Percentiles rank a stretch among this genome's conserved stretches.
These are phyloP conservation scores for Microbotryum silenes-acaulis DNA, from an alignment of 1,284 basidiomycete genomes.

Conservation along the genomic window DNA sequence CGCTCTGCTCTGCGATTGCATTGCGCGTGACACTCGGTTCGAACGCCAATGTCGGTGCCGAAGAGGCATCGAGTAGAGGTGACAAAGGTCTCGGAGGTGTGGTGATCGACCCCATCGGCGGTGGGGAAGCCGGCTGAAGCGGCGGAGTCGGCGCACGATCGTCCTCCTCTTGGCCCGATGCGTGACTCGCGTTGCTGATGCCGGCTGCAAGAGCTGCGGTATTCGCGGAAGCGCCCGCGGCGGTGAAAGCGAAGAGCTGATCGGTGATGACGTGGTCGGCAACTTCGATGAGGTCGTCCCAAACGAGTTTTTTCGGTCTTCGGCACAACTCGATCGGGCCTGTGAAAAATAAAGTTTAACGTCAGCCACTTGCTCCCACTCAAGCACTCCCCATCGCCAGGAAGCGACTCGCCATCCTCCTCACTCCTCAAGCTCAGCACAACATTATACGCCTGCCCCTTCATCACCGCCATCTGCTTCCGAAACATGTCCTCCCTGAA, in stretches of 20 bases:
- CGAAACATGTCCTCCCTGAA: conserved; percentile 45
- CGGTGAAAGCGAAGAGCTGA: conserved; percentile 25
- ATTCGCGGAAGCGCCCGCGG: too few relatives aligned
- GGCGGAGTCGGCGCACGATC: too few relatives aligned
- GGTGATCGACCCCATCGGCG: too few relatives aligned
- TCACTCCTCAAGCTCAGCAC: conserved; percentile 67
- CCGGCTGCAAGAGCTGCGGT: too few relatives aligned
- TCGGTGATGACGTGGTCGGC: conserved; percentile 52
- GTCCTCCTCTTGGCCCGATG: too few relatives aligned
- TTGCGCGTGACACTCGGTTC: too few relatives aligned
- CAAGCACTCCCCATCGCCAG: not conserved
- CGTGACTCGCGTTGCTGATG: too few relatives aligned
- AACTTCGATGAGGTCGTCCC: conserved; percentile 76
- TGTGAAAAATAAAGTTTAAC: conserved; percentile 33
- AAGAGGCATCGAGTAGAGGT: too few relatives aligned
- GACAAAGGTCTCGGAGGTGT: too few relatives aligned
- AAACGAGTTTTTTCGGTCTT: conserved; percentile 64
- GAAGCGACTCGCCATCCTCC: conserved; percentile 46
- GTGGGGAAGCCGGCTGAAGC: too few relatives aligned
- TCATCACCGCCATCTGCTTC: conserved; percentile 80
- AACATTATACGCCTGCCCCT: conserved; percentile 86
- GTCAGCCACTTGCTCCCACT: not conserved
- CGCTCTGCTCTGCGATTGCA: too few relatives aligned
- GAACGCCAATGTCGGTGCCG: too few relatives aligned
- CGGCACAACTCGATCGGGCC: conserved; percentile 77